Evolutionary conservation across 768 basidiomycete genomes (phyloP).

Genomic region (Lentinula lateritia): DNA sequence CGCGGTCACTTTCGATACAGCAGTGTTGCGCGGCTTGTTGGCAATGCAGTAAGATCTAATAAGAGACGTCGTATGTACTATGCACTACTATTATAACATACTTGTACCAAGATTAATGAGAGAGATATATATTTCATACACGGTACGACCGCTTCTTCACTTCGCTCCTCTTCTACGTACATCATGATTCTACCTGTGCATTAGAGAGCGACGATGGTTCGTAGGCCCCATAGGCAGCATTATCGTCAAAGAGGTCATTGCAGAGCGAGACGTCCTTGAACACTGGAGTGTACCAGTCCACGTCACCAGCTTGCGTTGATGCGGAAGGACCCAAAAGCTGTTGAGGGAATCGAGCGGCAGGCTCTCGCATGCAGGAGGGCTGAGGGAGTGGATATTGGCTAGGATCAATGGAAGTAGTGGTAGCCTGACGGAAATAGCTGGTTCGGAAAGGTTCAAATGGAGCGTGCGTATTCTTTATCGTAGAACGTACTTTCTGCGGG

Average conservation of each 20-base stretch:
- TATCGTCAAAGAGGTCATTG: slow-evolving; percentile 1
- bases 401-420: not conserved
- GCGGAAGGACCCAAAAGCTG: not conserved
- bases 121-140: too few species aligned
- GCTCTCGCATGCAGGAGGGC: not conserved
- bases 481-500: not conserved
- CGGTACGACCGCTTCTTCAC: not conserved
- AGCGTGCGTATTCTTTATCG: not conserved
- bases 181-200: not conserved
- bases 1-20: too few species aligned
- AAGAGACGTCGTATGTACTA: too few species aligned
- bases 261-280: not conserved
- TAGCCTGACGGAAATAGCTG: not conserved
- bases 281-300: not conserved
- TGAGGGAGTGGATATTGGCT: not conserved
- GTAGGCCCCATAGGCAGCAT: not conserved
- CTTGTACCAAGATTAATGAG: too few species aligned
- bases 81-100: too few species aligned
- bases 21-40: too few species aligned
- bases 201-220: not conserved
- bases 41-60: too few species aligned
- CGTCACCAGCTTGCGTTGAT: not conserved
- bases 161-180: not conserved
- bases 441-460: not conserved
- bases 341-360: not conserved